phyloP scores from a whole-genome alignment of 805 yeast genomes.

The Komagataella mondaviorum region DNA sequence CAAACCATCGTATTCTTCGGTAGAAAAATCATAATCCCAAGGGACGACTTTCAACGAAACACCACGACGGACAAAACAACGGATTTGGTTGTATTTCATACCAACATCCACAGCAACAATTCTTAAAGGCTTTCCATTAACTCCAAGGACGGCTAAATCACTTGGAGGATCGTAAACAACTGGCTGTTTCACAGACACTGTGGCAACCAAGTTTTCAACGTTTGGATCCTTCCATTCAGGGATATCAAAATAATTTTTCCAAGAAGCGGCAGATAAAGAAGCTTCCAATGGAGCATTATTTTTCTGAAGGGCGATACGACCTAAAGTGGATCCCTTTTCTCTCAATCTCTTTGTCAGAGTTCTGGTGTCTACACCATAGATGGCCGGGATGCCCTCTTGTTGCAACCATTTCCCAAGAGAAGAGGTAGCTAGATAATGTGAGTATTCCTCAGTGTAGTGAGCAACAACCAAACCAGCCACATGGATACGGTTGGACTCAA shows the following conservation, averaged over 20 bases:
- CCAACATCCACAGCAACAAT: constrained; percentile 93
- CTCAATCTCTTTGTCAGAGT: constrained; percentile 87
- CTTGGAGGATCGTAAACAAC: constrained; percentile 61
- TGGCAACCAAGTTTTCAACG: constrained; percentile 78
- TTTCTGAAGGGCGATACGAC: constrained; percentile 65
- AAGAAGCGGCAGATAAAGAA: constrained; percentile 24
- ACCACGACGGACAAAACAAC: constrained; percentile 94
- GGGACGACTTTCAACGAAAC: constrained; percentile 94
- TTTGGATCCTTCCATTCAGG: constrained; percentile 95
- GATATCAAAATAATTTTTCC: constrained; percentile 52
- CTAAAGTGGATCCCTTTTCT: constrained; percentile 84
- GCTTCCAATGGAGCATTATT: constrained; percentile 16
- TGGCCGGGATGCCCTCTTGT: constrained; percentile 85
- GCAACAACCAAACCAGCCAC: constrained; percentile 96
- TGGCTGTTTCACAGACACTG: constrained; percentile 73
- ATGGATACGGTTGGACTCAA: constrained; percentile 87
- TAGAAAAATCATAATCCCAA: constrained; percentile 77
- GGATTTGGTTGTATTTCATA: constrained; percentile 94
- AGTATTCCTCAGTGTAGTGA: constrained; percentile 90
- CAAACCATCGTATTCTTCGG: constrained; percentile 84
- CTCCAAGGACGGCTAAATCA: constrained; percentile 35
- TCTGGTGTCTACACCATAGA: constrained; percentile 97
- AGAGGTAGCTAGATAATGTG: constrained; percentile 86
- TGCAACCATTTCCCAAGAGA: constrained; percentile 91
- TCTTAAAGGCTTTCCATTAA: constrained; percentile 67